Base-by-base conservation (phyloP, 192 early-diverging fungal genomes). In the Neocallimastix lanati region DNA sequence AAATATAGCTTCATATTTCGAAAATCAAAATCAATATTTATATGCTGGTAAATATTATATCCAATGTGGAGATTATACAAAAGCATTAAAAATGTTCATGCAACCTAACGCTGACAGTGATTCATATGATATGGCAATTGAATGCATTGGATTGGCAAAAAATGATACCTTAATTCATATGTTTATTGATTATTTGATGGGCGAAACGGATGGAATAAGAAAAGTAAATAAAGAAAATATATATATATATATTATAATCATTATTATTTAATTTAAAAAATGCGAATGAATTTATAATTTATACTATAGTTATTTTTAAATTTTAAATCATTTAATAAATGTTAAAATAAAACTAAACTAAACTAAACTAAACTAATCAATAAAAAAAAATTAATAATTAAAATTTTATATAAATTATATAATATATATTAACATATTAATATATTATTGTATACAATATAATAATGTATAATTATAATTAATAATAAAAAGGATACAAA, bases 171-270 rank as follows among this genome's bases (percentile, higher is more conserved):
- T 89, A 12, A 89, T 88, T 21, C 87, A 88, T 77, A 84, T 87
- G 81, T 80, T 89, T 21, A 89, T 89, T 76, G 88, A 88, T 80
- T 89, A 81, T 78, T 79, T 89, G 58, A 89, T 89, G 88, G 88
- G 88, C 18, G 88, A 89, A 80, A 83, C 84, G 16, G 88, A 89
- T 78, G 88, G 88, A 21, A 79, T 89, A 25, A 85, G 87, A 29
- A 89, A 89, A 80, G 85, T 85, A 84, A 30, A 13, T 50, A 28
- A 11, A 76, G 25, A 78, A 29, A 78, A 29, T n/a, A n/a, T n/a
- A n/a, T n/a, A n/a, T n/a, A n/a, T n/a, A n/a, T n/a, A n/a, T n/a
- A n/a, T n/a, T n/a, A n/a, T n/a, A n/a, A n/a, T n/a, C n/a, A n/a
- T n/a, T n/a, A n/a, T n/a, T 18, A 85, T 77, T 13, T 9, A 29